A percentile compares a stretch with the other conserved stretches of the same genome.
These are phyloP conservation scores for Clonostachys sp. DNA, from an alignment of 2,329 filamentous ascomycete genomes.

Conservation along the genomic window DNA sequence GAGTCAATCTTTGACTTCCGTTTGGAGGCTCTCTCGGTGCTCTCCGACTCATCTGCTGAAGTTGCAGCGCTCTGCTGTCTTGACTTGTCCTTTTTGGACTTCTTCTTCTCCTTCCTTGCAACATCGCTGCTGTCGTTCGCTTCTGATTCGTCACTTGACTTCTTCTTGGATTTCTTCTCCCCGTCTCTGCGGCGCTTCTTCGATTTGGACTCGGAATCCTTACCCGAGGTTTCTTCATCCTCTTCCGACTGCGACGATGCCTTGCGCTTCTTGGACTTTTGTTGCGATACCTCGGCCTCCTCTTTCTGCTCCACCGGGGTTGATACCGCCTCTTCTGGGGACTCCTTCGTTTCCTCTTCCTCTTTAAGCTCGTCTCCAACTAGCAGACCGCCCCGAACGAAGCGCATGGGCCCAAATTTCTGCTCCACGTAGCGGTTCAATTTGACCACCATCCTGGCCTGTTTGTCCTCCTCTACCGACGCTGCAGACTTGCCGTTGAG, in stretches of 20 bases:
- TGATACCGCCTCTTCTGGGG: background rate
- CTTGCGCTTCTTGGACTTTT: slow-evolving; percentile 47
- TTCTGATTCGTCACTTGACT: slow-evolving; percentile 5
- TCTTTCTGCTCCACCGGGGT: slow-evolving; percentile 9
- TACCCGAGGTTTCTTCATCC: slow-evolving; percentile 12
- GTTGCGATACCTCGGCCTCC: slow-evolving; percentile 28
- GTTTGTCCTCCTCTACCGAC: slow-evolving; percentile 66
- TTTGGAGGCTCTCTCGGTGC: background rate
- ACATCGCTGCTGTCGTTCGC: slow-evolving; percentile 15
- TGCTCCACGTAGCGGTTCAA: slow-evolving; percentile 68
- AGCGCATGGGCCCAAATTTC: slow-evolving; percentile 77
- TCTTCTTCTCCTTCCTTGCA: slow-evolving; percentile 26
- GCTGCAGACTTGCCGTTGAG: slow-evolving; percentile 82
- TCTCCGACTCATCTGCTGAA: background rate
- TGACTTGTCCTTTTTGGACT: slow-evolving; percentile 8
- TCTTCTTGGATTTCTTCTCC: slow-evolving; percentile 24
- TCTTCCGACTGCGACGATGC: slow-evolving; percentile 16
- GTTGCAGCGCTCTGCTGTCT: background rate
- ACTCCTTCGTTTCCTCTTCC: slow-evolving; percentile 6
- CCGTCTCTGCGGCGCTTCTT: slow-evolving; percentile 19
- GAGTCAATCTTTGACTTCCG: slow-evolving; percentile 2
- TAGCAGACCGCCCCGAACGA: slow-evolving; percentile 78
- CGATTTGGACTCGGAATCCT: slow-evolving; percentile 10
- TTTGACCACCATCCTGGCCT: slow-evolving; percentile 64
- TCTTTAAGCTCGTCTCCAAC: slow-evolving; percentile 50